Evolutionary conservation across 2,329 filamentous ascomycete genomes (phyloP), one percentile per base, ranked within the genome.

Genomic region (Orbilia javanica): DNA sequence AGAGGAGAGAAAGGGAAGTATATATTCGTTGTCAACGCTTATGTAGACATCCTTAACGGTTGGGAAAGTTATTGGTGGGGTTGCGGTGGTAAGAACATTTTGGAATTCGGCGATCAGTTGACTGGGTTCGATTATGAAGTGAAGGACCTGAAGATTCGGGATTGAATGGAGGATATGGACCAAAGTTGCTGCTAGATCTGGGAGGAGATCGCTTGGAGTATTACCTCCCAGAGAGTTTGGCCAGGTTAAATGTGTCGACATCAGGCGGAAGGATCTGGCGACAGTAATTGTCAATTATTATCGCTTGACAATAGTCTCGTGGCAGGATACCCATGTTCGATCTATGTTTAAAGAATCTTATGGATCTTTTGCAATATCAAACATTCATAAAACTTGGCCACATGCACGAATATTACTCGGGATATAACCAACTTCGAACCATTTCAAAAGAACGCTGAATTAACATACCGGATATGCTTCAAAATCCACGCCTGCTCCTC

Each of bases 391-490:
- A 31, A 31, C 7, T 36, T 36, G n/a, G n/a, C 34, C 34, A 36
- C 2, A 36, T 36, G 13, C 4, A 31, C 29, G 13, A 36, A 36
- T 15, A 39, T 39, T n/a, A n/a, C n/a, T n/a, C n/a, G n/a, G n/a
- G n/a, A n/a, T n/a, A n/a, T n/a, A n/a, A n/a, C n/a, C n/a, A n/a
- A n/a, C n/a, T n/a, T n/a, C 31, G 10, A 4, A 42, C 13, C 39
- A 13, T 4, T 42, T 3, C n/a, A 46, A 46, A 20, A 13, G 18
- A 50, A 15, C 25, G n/a, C n/a, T n/a, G 44, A 25, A 50, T 3
- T 18, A 31, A 48, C 39, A 53, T 77, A 77, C 73, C 62, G 65
- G 25, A 77, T 44, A 57, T 77, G 52, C 27, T 71, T 64, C 25
- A 71, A 60, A 3, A 77, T 66, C 66, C 66, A 77, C 2, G 27